Evolutionary conservation across 257 asterid genomes (phyloP).

Genomic region (Scutellaria baicalensis): DNA sequence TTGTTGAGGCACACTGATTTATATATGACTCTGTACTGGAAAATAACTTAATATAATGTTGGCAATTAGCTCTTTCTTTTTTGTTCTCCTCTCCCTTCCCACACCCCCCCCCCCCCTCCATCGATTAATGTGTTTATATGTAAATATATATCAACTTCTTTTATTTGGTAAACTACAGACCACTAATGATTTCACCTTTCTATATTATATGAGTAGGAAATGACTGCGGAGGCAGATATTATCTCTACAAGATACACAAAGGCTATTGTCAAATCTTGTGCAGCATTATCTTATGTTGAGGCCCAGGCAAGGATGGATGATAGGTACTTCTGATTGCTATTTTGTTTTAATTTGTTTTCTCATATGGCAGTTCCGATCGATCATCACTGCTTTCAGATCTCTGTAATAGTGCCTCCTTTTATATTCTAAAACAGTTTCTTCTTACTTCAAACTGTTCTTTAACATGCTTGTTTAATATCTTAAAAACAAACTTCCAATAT

Average conservation of each 20-base stretch:
- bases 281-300: constrained; percentile 95
- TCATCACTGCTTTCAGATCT: not conserved
- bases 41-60: not conserved
- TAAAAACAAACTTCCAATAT: not conserved
- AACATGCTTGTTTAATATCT: not conserved
- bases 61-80: not conserved
- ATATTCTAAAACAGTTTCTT: not conserved
- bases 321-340: constrained; percentile 37
- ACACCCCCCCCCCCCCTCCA: no score
- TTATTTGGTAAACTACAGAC: not conserved
- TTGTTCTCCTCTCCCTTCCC: not conserved
- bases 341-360: not conserved
- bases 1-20: not conserved
- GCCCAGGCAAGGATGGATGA: constrained; percentile 99
- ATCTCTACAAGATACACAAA: constrained; percentile 80
- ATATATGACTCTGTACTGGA: not conserved
- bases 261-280: constrained; percentile 85
- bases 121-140: not conserved
- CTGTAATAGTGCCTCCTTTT: not conserved
- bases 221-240: constrained; percentile 90
- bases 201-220: constrained; percentile 55
- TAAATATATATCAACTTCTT: not conserved
- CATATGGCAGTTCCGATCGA: not conserved
- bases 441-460: not conserved
- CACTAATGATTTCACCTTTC: constrained; percentile 3